These are phyloP conservation scores for Agaricus sinodeliciosus DNA, from an alignment of 768 basidiomycete species.

Conservation along the genomic window DNA sequence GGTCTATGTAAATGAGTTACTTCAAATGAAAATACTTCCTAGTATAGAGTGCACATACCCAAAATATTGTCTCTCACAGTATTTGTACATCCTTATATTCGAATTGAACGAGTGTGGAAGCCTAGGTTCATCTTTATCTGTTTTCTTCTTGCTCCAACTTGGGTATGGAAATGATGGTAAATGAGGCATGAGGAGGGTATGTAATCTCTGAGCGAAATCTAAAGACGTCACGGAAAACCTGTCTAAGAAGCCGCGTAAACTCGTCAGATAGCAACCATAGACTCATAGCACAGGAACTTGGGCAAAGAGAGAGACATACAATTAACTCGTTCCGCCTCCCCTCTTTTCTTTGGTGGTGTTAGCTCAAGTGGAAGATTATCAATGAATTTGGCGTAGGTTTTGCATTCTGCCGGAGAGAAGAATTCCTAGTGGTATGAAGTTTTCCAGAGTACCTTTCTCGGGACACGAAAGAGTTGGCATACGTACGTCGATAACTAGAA, in stretches of 20 bases:
- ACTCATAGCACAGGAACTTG: too few species aligned
- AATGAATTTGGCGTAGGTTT: slow-evolving; percentile 50
- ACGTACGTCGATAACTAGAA: slow-evolving; percentile 57
- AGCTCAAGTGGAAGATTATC: slow-evolving; percentile 54
- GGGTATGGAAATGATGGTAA: slow-evolving; percentile 48
- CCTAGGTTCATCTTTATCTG: slow-evolving; percentile 24
- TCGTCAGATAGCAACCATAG: neutral
- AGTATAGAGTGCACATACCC: slow-evolving; percentile 28
- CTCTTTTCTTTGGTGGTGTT: slow-evolving; percentile 65
- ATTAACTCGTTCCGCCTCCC: slow-evolving; percentile 67
- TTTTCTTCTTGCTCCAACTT: slow-evolving; percentile 19
- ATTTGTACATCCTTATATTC: slow-evolving; percentile 72
- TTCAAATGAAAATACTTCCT: neutral
- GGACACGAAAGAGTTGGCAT: slow-evolving; percentile 16
- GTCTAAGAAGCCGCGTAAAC: slow-evolving; percentile 28
- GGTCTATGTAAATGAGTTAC: slow-evolving; percentile 24
- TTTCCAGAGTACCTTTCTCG: neutral
- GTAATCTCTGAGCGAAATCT: slow-evolving; percentile 51
- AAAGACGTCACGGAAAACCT: slow-evolving; percentile 54
- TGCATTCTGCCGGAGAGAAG: slow-evolving; percentile 56
- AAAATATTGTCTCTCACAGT: slow-evolving; percentile 57
- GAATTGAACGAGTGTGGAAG: slow-evolving; percentile 58
- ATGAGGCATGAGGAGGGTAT: slow-evolving; percentile 44
- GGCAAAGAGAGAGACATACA: slow-evolving; percentile 32
- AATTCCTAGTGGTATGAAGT: slow-evolving; percentile 33